Base-by-base conservation (phyloP, 1,284 basidiomycete genomes). In the Vanrija humicola region DNA sequence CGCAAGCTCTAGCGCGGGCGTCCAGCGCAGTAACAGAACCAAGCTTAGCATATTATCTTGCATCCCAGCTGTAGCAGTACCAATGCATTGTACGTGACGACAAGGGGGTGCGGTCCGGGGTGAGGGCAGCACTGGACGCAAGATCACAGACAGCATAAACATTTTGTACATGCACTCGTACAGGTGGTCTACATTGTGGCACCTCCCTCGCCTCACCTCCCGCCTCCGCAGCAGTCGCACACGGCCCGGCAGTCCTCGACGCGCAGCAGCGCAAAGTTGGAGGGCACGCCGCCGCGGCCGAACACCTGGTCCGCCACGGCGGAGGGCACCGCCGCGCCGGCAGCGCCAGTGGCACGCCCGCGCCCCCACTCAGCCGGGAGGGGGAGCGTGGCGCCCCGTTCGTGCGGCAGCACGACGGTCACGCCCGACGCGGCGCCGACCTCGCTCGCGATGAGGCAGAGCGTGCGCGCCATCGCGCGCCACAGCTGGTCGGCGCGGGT, bases 1-100 rank as follows among this genome's bases (percentile, higher is more conserved):
- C 26, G 25, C 14, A 62, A 53, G 56, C 53, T 64, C 40, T 60
- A 56, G 23, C 28, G 28, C 29, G 28, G 10, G 3, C 28, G 28
- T 23, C 21, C 5, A 5, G 21, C 21, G 21, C 21, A 23, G 21
- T 23, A 23, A 23, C 21, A 28, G 3, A 7, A 10, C 28, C 28
- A 16, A 38, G 38, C 14, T 21, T 25, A 6, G 12, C 47, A 40
- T 12, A 28, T 28, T 28, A 23, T 25, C 19, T 48, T 40, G 23
- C 34, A 21, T n/a, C 34, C 14, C 47, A 25, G 12, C 16, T 10
- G 12, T 47, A 34, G 34, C 34, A 34, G 34, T 34, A 34, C 12
- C 34, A 34, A 34, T 34, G 34, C 34, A 34, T 34, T 34, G 34
- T 34, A 34, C 14, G 34, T 34, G 34, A 34, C 34, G 34, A 14